phyloP scores from a whole-genome alignment of 352 stramenopile species.

The Pythium monospermum region DNA sequence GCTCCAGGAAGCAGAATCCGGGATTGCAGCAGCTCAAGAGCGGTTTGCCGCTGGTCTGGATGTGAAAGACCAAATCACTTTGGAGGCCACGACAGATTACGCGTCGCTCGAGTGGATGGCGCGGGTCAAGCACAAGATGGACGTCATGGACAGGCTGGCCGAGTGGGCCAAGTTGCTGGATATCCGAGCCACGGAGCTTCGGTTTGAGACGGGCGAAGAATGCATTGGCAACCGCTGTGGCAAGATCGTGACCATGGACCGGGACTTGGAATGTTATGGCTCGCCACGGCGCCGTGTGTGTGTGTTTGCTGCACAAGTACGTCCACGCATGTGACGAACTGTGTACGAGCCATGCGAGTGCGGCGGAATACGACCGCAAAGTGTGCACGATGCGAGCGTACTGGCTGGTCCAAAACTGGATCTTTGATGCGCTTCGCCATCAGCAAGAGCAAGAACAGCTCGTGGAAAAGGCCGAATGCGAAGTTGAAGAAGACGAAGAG shows the following conservation, averaged over 20 bases:
- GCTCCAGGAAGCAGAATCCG: conserved; percentile 20
- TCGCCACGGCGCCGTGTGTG: conserved; percentile 64
- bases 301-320: conserved; percentile 76
- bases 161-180: conserved; percentile 64
- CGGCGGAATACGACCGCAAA: conserved; percentile 54
- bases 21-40: conserved; percentile 4
- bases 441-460: conserved; percentile 24
- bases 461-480: conserved; percentile 1
- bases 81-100: conserved; percentile 70
- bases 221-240: conserved; percentile 55
- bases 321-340: conserved; percentile 74
- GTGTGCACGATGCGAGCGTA: conserved; percentile 70
- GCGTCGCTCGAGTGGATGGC: conserved; percentile 80
- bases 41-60: conserved; percentile 18
- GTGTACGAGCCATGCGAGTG: conserved; percentile 57
- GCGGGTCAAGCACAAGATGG: conserved; percentile 82
- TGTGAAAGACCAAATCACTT: conserved; percentile 54
- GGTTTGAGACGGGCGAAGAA: conserved; percentile 64
- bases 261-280: conserved; percentile 67
- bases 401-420: conserved; percentile 76
- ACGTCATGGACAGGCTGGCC: conserved; percentile 74
- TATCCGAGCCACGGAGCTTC: conserved; percentile 57
- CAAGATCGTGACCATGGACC: conserved; percentile 82
- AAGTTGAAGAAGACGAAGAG: conserved; percentile 6
- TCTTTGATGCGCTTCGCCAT: conserved; percentile 70